Evolutionary conservation across 768 basidiomycete species (phyloP).

Genomic region (Boletus speciosus): DNA sequence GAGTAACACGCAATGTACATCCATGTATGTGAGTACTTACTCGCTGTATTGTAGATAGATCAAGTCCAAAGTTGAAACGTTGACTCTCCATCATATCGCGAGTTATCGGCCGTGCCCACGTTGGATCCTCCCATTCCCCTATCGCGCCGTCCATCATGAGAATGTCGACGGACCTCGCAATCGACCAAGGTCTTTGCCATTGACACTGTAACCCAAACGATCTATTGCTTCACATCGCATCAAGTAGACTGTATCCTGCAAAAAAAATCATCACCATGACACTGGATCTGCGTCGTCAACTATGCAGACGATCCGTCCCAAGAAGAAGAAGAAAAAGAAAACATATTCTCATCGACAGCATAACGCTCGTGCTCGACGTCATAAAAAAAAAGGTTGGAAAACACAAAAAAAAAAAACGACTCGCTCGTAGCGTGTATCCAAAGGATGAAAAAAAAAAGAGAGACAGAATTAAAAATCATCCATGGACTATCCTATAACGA

Average conservation of each 20-base stretch:
- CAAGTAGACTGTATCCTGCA: background rate
- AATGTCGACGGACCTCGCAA: too few relatives aligned
- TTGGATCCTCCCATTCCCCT: too few relatives aligned
- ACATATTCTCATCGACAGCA: background rate
- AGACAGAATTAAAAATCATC: background rate
- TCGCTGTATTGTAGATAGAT: slow-evolving; percentile 2
- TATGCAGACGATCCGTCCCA: too few relatives aligned
- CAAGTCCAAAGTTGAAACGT: too few relatives aligned
- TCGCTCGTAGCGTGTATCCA: background rate
- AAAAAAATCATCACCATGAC: background rate
- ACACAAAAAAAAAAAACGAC: background rate
- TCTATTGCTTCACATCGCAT: background rate
- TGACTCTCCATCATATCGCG: too few relatives aligned
- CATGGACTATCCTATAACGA: background rate
- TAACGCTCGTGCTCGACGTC: background rate
- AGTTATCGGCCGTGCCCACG: too few relatives aligned
- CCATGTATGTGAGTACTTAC: background rate
- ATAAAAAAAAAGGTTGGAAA: too few relatives aligned
- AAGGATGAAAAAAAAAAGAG: background rate
- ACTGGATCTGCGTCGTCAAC: background rate
- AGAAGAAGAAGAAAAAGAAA: background rate
- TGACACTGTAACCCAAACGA: background rate
- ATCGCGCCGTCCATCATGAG: too few relatives aligned
- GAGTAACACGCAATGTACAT: background rate
- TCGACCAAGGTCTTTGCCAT: too few relatives aligned